Evolutionary conservation across 257 asterid species (phyloP).

Genomic region (Phtheirospermum japonicum): DNA sequence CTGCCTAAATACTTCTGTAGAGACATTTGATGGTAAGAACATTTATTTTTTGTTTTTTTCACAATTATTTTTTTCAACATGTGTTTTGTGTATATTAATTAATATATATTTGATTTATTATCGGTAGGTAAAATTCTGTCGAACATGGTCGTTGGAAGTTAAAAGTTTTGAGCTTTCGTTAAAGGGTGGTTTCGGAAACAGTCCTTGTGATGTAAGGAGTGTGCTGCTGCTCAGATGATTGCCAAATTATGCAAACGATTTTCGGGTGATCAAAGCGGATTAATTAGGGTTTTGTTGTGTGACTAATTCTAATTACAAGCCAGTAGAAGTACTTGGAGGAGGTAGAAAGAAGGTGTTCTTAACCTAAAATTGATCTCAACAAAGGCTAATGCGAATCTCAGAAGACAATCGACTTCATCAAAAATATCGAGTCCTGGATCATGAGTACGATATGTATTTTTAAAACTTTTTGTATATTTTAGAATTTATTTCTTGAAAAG

Average conservation of each 20-base stretch:
- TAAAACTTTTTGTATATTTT: too few species aligned
- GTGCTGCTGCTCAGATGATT: constrained; percentile 48
- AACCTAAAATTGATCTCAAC: too few species aligned
- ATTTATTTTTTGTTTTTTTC: neutral
- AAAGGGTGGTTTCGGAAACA: constrained; percentile 25
- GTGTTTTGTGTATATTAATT: neutral
- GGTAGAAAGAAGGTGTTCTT: neutral
- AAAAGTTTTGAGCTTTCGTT: constrained; percentile 15
- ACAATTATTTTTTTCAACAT: too few species aligned
- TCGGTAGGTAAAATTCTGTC: constrained; percentile 44
- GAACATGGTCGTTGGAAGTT: constrained; percentile 25
- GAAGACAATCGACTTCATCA: too few species aligned
- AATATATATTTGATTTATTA: neutral
- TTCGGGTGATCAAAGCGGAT: neutral
- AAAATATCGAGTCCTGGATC: too few species aligned
- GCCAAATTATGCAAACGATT: constrained; percentile 5
- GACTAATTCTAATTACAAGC: neutral
- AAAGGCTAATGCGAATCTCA: too few species aligned
- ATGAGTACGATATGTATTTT: too few species aligned
- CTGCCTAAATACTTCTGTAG: constrained; percentile 35
- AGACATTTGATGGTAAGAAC: constrained; percentile 36
- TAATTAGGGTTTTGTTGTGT: neutral
- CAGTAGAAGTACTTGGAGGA: too few species aligned
- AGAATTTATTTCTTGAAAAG: too few species aligned
- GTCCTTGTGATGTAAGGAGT: constrained; percentile 43